Base-by-base conservation (phyloP, 345 rosid species). In the Hypericum perforatum region DNA sequence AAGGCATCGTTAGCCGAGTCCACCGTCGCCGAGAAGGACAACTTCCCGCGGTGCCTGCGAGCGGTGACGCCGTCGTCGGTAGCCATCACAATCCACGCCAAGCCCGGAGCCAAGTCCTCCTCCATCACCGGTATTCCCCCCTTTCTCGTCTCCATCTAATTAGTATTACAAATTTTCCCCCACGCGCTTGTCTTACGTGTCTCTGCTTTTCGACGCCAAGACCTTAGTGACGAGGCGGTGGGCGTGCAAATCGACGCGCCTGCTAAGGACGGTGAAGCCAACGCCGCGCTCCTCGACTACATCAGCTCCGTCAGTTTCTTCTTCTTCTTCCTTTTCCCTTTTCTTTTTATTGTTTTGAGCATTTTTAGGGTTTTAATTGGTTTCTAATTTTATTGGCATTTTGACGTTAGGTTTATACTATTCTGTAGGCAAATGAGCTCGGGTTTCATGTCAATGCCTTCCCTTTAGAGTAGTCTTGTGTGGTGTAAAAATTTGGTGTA, bases 171-270 rank as follows among this genome's bases (percentile, higher is more conserved):
- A 29, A 16, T 43, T 42, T 47, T 16, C 32, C 48, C 39, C 37
- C 11, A n/a, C 7, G 7, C 36, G 11, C 12, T 11, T 6, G 7
- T 10, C 16, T 50, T 7, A 9, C 49, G 60, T 54, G 11, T 8
- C 10, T 6, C 10, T 9, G 49, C 16, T 40, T 11, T 39, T 49
- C 45, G 15, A 39, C 63, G 10, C 57, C 51, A 43, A 91, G 96
- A 87, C 75, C 59, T 87, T 66, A 76, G 90, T 49, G 90, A 88
- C 8, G 94, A 85, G 60, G 82, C 88, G 3, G 76, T 85, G 9
- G 96, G 90, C 0, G 89, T 85, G 55, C 96, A 85, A 59, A 88
- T 92, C 44, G 91, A 92, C 54, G 94, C 95, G 8, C 96, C 94
- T 14, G 82, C 95, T n/a, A 83, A 82, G 63, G 96, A 88, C 58